Evolutionary conservation across 805 yeast species (phyloP), one percentile per base, ranked within the genome.

Genomic region (Saturnispora ahearnii): DNA sequence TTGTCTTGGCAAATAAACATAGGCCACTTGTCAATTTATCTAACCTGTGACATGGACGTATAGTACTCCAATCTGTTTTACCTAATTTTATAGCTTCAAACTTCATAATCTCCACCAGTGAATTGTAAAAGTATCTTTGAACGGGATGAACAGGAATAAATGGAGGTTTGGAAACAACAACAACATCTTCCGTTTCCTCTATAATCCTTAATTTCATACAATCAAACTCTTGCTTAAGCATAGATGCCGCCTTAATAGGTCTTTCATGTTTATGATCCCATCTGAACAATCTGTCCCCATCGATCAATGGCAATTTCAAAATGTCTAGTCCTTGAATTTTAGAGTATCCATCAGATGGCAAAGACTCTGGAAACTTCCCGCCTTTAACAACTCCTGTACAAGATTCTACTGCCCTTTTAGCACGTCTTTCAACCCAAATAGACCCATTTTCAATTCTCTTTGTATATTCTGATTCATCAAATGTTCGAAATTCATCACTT

Each of bases 91-190:
- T 40, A 21, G 64, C 50, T 28, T 46, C 72, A 33, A 59, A 54
- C 50, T 72, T 69, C 42, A 76, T 43, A 1, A 77, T 70, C 58
- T 76, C 80, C 2, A 72, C 68, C 26, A 77, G 55, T 0, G 75
- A 63, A 58, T 77, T 78, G 55, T 70, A 68, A 45, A 58, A 57
- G 53, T 72, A 77, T 45, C 63, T 69, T 15, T 75, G 74, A 1
- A 76, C 71, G 0, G 82, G 81, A 57, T 77, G 82, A 2, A 79
- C 72, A 1, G 82, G 80, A 2, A 77, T 63, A 0, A 81, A 82
- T 2, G 72, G 62, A 0, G 82, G 81, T 54, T 78, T 78, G 52
- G 73, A 64, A 26, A 78, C 78, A 10, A 77, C 46, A 4, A 76
- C 31, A 6, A 64, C 62, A 5, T 62, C 62, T 46, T 68, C 64